Evolutionary conservation across 192 early-diverging fungal genomes (phyloP).

Genomic region (Paraglomus occultum): DNA sequence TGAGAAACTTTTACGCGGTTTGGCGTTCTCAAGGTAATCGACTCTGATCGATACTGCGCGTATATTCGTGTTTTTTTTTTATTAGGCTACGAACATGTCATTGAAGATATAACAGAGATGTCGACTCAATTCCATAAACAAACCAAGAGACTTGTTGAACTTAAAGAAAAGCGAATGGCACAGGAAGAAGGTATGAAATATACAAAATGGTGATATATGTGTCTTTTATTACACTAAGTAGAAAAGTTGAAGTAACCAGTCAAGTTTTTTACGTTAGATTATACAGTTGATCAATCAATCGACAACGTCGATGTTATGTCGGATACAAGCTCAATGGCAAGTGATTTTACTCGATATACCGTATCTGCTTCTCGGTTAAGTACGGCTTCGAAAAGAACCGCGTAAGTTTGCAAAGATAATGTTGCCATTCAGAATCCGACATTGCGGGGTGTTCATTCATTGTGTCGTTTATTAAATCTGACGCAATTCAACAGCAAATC

Average conservation of each 20-base stretch:
- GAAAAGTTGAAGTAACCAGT: not conserved
- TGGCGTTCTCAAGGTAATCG: slow-evolving; percentile 4
- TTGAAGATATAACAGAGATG: slow-evolving; percentile 67
- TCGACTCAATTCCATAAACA: slow-evolving; percentile 64
- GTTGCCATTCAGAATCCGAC: not conserved
- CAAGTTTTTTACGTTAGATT: not conserved
- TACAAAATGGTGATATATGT: not conserved
- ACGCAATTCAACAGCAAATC: slow-evolving; percentile 50
- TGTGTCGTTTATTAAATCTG: not conserved
- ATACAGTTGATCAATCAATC: slow-evolving; percentile 54
- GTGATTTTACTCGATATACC: slow-evolving; percentile 79
- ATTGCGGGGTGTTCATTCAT: not conserved
- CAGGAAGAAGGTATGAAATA: slow-evolving; percentile 28
- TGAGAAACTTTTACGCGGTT: slow-evolving; percentile 30
- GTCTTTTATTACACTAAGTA: not conserved
- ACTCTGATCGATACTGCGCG: not conserved
- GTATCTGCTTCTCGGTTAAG: slow-evolving; percentile 58
- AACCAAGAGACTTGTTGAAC: slow-evolving; percentile 51
- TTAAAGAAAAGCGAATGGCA: slow-evolving; percentile 54
- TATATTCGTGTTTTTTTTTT: not conserved
- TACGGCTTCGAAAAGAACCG: slow-evolving; percentile 44
- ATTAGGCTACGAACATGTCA: slow-evolving; percentile 46
- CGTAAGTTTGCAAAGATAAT: slow-evolving; percentile 31
- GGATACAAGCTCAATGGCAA: slow-evolving; percentile 93
- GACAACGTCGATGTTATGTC: slow-evolving; percentile 94